Evolutionary conservation across 2,329 filamentous ascomycete genomes (phyloP), one percentile per base, ranked within the genome.

Genomic region (Ceratocystiopsis minuta): DNA sequence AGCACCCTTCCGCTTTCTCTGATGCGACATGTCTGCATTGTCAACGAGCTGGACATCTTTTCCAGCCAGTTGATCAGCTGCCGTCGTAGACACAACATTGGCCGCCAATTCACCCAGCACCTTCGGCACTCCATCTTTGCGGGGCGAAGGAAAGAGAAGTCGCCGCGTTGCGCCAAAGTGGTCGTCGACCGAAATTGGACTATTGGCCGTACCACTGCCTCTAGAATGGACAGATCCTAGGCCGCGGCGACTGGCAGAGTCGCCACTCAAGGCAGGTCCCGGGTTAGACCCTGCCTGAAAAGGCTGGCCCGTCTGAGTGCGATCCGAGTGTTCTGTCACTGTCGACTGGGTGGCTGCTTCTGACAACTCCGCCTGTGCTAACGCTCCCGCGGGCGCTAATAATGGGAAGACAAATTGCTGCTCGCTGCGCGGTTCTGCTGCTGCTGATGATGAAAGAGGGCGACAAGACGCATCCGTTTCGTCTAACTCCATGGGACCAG

Each of bases 131-230:
- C 69, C 72, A 28, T 75, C 70, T 49, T 79, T 80, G 36, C 76
- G 68, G 2, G 82, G 82, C 0, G 80, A 86, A 1, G 83, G 80
- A 52, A 90, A 90, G 1, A 90, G 65, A 3, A 87, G 59, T 44
- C 84, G 68, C 46, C 80, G 69, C 1, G 80, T 86, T 40, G 55
- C 60, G 32, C 70, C 72, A 39, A 70, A 60, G 32, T 67, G 65
- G 40, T 64, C 51, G 32, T 67, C 66, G 6, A 71, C 49, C 24
- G 66, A 60, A 32, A 78, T 72, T 15, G 74, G 73, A 50, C 67
- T 75, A 39, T 69, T 60, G 15, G 63, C 67, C 28, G 69, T 72
- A 37, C 72, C 74, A 45, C 62, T 68, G 28, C 63, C 67, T 49
- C 63, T 58, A n/a, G 70, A 72, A 48, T 70, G 67, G n/a, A 63